Evolutionary conservation across 495 filamentous ascomycete species (phyloP).

Genomic region (Penicillium cataractarum): DNA sequence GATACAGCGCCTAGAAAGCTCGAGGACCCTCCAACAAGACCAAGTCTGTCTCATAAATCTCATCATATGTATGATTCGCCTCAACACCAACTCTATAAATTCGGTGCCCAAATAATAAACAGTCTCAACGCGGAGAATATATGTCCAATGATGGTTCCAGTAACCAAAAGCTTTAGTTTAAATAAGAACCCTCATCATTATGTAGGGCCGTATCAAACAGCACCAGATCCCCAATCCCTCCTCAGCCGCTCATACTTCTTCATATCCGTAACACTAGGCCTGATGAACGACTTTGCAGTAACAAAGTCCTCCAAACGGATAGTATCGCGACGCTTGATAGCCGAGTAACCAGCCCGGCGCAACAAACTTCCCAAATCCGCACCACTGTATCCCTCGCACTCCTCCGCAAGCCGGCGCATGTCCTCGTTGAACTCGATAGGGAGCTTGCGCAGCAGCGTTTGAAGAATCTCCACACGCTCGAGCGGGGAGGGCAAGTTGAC

Average conservation of each 20-base stretch:
- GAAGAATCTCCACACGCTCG: conserved; percentile 84
- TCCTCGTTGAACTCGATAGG: conserved; percentile 53
- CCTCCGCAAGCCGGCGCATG: conserved; percentile 61
- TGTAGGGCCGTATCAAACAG: conserved; percentile 21
- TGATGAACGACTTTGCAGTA: conserved; percentile 68
- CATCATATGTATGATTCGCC: background rate
- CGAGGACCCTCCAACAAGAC: background rate
- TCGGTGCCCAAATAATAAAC: background rate
- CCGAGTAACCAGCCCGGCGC: conserved; percentile 74
- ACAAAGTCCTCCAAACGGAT: conserved; percentile 79
- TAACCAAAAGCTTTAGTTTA: background rate
- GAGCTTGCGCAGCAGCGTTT: conserved; percentile 72
- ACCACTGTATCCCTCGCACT: conserved; percentile 85
- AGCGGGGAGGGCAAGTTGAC: conserved; percentile 81
- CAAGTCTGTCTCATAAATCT: background rate
- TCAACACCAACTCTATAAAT: background rate
- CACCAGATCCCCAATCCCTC: conserved; percentile 51
- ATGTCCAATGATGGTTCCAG: background rate
- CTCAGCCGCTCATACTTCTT: conserved; percentile 68
- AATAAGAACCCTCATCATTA: background rate
- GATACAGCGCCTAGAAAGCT: too few species aligned
- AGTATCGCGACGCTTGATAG: conserved; percentile 64
- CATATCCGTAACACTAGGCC: conserved; percentile 78
- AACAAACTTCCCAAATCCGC: conserved; percentile 83
- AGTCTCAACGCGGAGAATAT: too few species aligned